A percentile compares a stretch with the other conserved stretches of the same genome.
Conservation (phyloP, 1,284 basidiomycete genomes). For the Moesziomyces aphidis region DNA sequence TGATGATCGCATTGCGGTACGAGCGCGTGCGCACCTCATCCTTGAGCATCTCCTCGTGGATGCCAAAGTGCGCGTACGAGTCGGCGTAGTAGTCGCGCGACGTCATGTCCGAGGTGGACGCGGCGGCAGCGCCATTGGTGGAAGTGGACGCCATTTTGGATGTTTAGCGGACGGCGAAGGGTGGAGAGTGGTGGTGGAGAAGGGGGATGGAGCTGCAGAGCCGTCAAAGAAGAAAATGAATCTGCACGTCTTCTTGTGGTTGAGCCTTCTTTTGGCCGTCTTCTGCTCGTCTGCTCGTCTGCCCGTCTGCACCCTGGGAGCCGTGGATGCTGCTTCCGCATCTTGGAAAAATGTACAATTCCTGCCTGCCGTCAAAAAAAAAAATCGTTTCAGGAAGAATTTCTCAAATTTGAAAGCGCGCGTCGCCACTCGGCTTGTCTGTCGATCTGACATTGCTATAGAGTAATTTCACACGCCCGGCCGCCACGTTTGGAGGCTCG, state of each 20-base stretch:
- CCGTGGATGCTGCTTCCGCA: neutral
- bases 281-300: no score
- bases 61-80: conserved; percentile 68
- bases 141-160: conserved; percentile 52
- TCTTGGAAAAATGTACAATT: neutral
- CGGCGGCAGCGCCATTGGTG: conserved; percentile 35
- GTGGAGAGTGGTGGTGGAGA: neutral
- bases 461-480: no score
- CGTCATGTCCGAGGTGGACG: conserved; percentile 57
- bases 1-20: conserved; percentile 93
- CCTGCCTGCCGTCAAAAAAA: conserved; percentile 1
- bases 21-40: conserved; percentile 94
- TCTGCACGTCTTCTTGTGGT: neutral
- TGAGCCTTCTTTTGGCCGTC: no score
- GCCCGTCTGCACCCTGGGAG: neutral
- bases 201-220: neutral
- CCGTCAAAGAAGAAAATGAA: conserved; percentile 1
- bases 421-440: neutral
- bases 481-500: neutral
- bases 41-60: conserved; percentile 90
- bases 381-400: conserved; percentile 5
- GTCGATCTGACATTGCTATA: conserved; percentile 16
- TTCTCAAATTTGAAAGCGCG: conserved; percentile 6
- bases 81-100: conserved; percentile 67
- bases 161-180: neutral